phyloP scores from a whole-genome alignment of 148 eudicot species.

The Talinum fruticosum region DNA sequence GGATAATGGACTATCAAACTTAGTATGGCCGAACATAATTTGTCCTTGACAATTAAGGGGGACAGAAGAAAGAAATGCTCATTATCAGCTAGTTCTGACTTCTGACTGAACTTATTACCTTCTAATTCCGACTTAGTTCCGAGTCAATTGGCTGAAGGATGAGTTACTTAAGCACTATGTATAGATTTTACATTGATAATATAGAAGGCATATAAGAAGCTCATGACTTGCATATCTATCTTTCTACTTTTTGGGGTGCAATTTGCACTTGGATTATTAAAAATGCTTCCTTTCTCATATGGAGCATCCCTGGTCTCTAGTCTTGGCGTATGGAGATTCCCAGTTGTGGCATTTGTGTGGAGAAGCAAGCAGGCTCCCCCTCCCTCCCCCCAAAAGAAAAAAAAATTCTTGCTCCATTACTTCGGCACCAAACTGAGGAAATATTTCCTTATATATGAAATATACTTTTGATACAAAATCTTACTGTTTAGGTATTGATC shows the following conservation, averaged over 20 bases:
- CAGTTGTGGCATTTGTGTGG: background rate
- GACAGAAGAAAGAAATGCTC: background rate
- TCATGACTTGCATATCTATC: background rate
- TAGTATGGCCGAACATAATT: background rate
- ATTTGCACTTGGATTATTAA: background rate
- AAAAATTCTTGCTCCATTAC: background rate
- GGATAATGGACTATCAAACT: background rate
- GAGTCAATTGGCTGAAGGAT: background rate
- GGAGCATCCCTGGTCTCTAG: background rate
- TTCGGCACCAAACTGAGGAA: background rate
- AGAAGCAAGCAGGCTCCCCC: background rate
- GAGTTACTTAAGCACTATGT: background rate
- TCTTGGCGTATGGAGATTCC: background rate
- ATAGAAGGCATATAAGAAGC: background rate
- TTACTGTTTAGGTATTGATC: constrained; percentile 65
- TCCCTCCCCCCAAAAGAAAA: no score
- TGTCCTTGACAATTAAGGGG: background rate
- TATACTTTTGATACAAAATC: background rate
- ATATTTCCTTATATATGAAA: background rate
- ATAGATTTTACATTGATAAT: no score
- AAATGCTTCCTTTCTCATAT: background rate
- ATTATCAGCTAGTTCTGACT: background rate
- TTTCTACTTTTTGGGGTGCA: background rate
- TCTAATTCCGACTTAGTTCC: background rate
- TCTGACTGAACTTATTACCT: background rate